phyloP scores from a whole-genome alignment of 345 rosid species.

The Eucalyptus globulus region DNA sequence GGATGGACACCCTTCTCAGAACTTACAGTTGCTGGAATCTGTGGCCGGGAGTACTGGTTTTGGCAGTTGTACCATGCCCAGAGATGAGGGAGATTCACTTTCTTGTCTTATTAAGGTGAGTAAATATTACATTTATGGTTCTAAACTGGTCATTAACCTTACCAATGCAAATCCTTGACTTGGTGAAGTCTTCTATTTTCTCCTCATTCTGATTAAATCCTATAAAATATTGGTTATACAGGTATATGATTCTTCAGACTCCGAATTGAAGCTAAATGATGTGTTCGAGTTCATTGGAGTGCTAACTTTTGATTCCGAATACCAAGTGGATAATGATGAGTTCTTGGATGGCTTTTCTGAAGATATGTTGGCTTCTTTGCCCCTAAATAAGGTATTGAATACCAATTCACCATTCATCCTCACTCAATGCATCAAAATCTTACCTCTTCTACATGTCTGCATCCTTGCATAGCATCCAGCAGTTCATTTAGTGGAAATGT shows the following conservation, averaged over 20 bases:
- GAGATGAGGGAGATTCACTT: constrained; percentile 15
- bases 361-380: constrained; percentile 41
- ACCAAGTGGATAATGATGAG: constrained; percentile 18
- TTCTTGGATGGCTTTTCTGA: constrained; percentile 30
- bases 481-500: background rate
- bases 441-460: background rate
- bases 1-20: constrained; percentile 32
- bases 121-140: background rate
- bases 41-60: constrained; percentile 8
- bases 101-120: constrained; percentile 77
- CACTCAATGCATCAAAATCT: background rate
- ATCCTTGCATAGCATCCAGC: background rate
- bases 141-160: background rate
- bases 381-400: constrained; percentile 35
- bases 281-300: constrained; percentile 85
- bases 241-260: constrained; percentile 77
- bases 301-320: constrained; percentile 46
- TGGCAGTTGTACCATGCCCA: background rate
- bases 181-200: background rate
- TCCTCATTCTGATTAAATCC: background rate
- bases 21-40: constrained; percentile 16
- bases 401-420: background rate
- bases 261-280: constrained; percentile 78
- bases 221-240: constrained; percentile 4
- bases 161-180: background rate